Conservation (phyloP, 176 grass and related monocot genomes). For the Hordeum marinum region DNA sequence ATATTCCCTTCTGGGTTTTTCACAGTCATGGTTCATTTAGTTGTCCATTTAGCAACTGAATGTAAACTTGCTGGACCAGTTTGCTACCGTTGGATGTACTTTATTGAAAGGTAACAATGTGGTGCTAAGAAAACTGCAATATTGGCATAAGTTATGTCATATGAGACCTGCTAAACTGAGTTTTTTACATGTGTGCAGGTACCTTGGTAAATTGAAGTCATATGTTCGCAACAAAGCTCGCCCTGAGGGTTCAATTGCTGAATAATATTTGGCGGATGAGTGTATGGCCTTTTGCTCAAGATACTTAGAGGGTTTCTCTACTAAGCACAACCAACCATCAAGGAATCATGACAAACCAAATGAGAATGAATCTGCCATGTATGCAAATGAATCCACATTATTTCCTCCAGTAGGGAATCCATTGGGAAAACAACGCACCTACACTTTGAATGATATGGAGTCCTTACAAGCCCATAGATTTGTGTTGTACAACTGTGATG, state of each 20-base stretch:
- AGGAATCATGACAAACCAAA: conserved; percentile 1
- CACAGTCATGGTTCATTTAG: conserved; percentile 20
- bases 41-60: background rate
- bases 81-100: conserved; percentile 11
- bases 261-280: background rate
- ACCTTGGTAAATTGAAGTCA: conserved; percentile 12
- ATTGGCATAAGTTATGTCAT: background rate
- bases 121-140: background rate
- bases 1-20: conserved; percentile 10
- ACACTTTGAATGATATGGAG: background rate
- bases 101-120: background rate
- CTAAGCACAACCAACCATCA: background rate
- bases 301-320: background rate
- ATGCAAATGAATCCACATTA: background rate
- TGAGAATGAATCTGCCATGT: background rate
- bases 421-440: background rate
- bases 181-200: background rate
- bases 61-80: background rate
- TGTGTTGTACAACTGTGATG: background rate
- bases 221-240: conserved; percentile 13
- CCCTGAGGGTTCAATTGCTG: background rate
- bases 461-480: background rate
- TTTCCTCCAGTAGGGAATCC: background rate
- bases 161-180: background rate
- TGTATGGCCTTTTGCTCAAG: conserved; percentile 8